Evolutionary conservation across 2,329 filamentous ascomycete species (phyloP).

Genomic region (Stachybotrys elegans): DNA sequence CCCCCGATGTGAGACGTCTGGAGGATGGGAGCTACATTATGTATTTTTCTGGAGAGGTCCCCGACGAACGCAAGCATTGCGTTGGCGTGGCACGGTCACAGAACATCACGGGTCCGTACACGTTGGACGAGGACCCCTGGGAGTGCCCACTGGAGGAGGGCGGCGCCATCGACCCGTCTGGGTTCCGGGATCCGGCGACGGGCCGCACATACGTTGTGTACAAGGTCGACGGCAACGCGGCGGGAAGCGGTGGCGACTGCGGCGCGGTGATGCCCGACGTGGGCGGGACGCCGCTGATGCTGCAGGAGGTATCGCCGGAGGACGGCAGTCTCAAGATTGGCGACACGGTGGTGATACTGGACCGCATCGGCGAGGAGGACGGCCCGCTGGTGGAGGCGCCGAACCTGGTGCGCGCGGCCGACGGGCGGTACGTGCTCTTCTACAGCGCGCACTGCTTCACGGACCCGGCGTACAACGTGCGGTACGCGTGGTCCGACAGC

Average conservation of each 20-base stretch:
- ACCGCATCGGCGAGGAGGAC: constrained; percentile 35
- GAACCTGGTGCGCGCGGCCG: constrained; percentile 37
- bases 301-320: constrained; percentile 46
- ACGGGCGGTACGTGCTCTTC: constrained; percentile 54
- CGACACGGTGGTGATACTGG: constrained; percentile 39
- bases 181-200: constrained; percentile 48
- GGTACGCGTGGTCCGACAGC: constrained; percentile 45
- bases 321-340: constrained; percentile 48
- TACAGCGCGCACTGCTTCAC: constrained; percentile 58
- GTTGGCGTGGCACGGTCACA: constrained; percentile 50
- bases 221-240: constrained; percentile 61
- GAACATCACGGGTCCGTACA: constrained; percentile 46
- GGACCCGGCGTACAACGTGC: constrained; percentile 50
- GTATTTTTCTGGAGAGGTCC: constrained; percentile 51
- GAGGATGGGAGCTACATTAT: constrained; percentile 50
- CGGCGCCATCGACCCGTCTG: constrained; percentile 59
- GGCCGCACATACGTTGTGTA: constrained; percentile 56
- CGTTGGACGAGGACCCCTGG: constrained; percentile 39
- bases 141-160: constrained; percentile 48
- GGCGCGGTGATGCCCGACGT: constrained; percentile 47
- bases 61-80: constrained; percentile 43
- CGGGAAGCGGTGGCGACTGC: constrained; percentile 39
- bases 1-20: constrained; percentile 52
- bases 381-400: constrained; percentile 60
- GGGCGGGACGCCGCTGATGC: constrained; percentile 49